A percentile compares a stretch with the other conserved stretches of the same genome.
Evolutionary conservation across 441 rosid genomes (phyloP).

Genomic region (Adansonia madagascariensis): DNA sequence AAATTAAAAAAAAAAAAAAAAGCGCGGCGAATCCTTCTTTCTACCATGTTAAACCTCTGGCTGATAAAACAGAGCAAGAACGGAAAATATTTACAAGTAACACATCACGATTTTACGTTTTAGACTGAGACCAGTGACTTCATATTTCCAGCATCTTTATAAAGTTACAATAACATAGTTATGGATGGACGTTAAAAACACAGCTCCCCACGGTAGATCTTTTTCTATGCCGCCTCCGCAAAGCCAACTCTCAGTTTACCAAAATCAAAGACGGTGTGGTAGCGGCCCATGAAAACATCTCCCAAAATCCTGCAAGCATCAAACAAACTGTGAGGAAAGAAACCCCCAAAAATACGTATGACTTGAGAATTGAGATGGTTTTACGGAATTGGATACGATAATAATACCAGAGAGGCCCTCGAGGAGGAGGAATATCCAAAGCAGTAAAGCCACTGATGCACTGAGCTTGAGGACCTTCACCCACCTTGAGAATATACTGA

Average conservation of each 20-base stretch:
- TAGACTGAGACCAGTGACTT: not conserved
- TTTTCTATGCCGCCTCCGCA: constrained; percentile 50
- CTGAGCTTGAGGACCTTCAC: constrained; percentile 61
- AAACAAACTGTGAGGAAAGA: not conserved
- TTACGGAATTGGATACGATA: not conserved
- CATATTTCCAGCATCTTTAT: constrained; percentile 1
- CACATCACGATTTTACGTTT: constrained; percentile 7
- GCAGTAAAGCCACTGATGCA: constrained; percentile 73
- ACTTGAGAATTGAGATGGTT: not conserved
- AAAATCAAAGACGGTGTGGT: constrained; percentile 68
- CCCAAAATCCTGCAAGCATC: constrained; percentile 60
- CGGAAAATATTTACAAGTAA: constrained; percentile 33
- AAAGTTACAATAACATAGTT: constrained; percentile 9
- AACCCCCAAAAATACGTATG: not conserved
- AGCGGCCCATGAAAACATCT: constrained; percentile 74
- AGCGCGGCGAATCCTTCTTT: not conserved
- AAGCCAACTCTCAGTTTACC: constrained; percentile 62
- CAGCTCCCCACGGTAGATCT: not conserved
- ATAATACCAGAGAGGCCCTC: constrained; percentile 71
- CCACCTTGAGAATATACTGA: constrained; percentile 70
- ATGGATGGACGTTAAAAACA: not conserved
- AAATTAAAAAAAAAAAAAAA: not conserved
- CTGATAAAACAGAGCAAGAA: not conserved
- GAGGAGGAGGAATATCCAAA: constrained; percentile 66
- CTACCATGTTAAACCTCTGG: not conserved